Evolutionary conservation across 495 filamentous ascomycete genomes (phyloP), one percentile per base, ranked within the genome.

Genomic region (Penicillium ucsense): DNA sequence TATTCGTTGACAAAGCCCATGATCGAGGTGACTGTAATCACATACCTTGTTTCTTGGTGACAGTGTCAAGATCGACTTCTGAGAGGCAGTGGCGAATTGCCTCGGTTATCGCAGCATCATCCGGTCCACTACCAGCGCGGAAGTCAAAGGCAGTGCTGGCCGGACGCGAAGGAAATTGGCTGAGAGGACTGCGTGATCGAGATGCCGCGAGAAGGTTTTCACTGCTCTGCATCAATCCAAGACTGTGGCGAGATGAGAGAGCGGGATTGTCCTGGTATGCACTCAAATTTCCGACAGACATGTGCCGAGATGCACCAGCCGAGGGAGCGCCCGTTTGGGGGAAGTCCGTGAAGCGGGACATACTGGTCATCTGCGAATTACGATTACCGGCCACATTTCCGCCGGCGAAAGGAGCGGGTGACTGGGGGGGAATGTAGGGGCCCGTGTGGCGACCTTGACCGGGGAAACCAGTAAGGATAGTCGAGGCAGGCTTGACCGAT

Each of bases 21-120:
- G 10, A 35, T 35, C 1, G 36, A 27, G 32, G 12, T 38, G 8
- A 38, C 31, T 38, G 8, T 28, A 12, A 10, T 31, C 6, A 63
- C 70, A 69, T 69, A 74, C 82, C 74, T 75, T 97, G 92, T 70
- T 97, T 98, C 81, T 98, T 98, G 11, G 92, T 98, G 32, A 98
- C 88, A 10, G 75, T 90, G 63, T 98, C 92, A 20, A 98, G 68
- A 67, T 98, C 89, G 3, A 95, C 89, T 59, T 95, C 91, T n/a
- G 77, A 68, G 50, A 98, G 70, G 59, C 88, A 89, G 42, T 71
- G 65, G 54, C 87, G 85, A 50, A 97, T 88, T 8, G 85, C 84
- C 45, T 94, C 87, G 37, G 85, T 72, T 47, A 98, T 96, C 7
- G 71, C 60, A 48, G 66, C 68, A 44, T 85, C 82, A 46, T 88